Evolutionary conservation across 1,284 basidiomycete genomes (phyloP).

Genomic region (Nidula niveotomentosa): DNA sequence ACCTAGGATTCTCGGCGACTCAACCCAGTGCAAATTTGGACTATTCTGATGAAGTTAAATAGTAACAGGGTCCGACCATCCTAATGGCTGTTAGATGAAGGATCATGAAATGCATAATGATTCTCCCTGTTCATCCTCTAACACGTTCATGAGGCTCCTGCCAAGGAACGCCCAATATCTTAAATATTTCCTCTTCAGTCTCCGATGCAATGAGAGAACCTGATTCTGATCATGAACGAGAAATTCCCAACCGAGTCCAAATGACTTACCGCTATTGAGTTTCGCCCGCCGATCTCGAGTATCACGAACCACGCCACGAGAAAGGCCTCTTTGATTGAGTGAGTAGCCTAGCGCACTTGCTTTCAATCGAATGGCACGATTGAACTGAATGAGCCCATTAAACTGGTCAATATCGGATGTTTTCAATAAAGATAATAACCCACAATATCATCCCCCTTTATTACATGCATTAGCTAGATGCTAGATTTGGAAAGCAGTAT

Average conservation of each 20-base stretch:
- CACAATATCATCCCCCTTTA: slow-evolving; percentile 81
- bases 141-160: slow-evolving; percentile 76
- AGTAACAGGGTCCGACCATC: neutral
- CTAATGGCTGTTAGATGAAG: neutral
- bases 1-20: no score
- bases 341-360: slow-evolving; percentile 82
- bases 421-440: slow-evolving; percentile 18
- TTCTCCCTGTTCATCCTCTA: slow-evolving; percentile 20
- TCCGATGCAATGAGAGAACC: slow-evolving; percentile 78
- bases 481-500: neutral
- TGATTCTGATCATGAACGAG: slow-evolving; percentile 21
- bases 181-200: slow-evolving; percentile 85
- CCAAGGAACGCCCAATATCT: slow-evolving; percentile 74
- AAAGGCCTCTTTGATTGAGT: slow-evolving; percentile 85
- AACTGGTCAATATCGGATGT: no score
- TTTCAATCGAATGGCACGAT: slow-evolving; percentile 84
- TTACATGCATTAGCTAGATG: neutral
- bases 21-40: no score
- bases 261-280: slow-evolving; percentile 56
- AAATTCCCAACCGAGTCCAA: no score
- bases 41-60: neutral
- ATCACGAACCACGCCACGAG: slow-evolving; percentile 70
- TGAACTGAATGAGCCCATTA: slow-evolving; percentile 59
- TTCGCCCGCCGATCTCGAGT: slow-evolving; percentile 60
- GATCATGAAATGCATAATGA: neutral